A percentile compares a stretch with the other conserved stretches of the same genome.
Conservation (phyloP, 2,329 filamentous ascomycete species). For the Neonectria neomacrospora region DNA sequence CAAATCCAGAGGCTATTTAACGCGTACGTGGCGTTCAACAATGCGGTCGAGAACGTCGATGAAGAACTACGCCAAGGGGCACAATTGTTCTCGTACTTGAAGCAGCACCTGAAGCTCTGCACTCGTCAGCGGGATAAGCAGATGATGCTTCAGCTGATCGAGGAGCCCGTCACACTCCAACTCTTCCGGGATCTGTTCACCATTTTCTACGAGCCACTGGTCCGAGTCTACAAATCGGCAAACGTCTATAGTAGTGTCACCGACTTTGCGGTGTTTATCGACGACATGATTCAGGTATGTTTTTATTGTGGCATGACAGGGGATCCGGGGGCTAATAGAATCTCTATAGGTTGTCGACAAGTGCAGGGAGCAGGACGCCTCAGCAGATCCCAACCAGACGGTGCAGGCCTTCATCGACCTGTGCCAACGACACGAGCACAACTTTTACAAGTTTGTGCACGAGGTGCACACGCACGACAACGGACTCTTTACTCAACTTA, state of each 20-base stretch:
- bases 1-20: slow-evolving; percentile 91
- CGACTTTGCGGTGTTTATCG: slow-evolving; percentile 92
- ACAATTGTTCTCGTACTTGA: slow-evolving; percentile 92
- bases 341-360: slow-evolving; percentile 67
- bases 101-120: slow-evolving; percentile 92
- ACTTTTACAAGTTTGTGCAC: slow-evolving; percentile 99
- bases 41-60: slow-evolving; percentile 90
- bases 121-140: slow-evolving; percentile 92
- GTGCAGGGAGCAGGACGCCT: slow-evolving; percentile 80
- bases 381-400: slow-evolving; percentile 96
- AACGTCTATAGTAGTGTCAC: slow-evolving; percentile 98
- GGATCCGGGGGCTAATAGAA: slow-evolving; percentile 25
- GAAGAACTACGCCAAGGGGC: slow-evolving; percentile 89
- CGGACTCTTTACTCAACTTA: slow-evolving; percentile 92
- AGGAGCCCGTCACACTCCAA: slow-evolving; percentile 97
- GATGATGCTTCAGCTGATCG: slow-evolving; percentile 96
- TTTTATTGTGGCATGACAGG: background rate
- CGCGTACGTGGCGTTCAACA: slow-evolving; percentile 95
- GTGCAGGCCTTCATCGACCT: slow-evolving; percentile 98
- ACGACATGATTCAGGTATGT: slow-evolving; percentile 86
- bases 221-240: slow-evolving; percentile 97
- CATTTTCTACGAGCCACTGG: slow-evolving; percentile 98
- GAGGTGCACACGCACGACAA: slow-evolving; percentile 98
- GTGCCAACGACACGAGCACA: slow-evolving; percentile 92
- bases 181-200: slow-evolving; percentile 96